These are phyloP conservation scores for Boletellus sp. DNA, from an alignment of 768 basidiomycete species.

Conservation along the genomic window DNA sequence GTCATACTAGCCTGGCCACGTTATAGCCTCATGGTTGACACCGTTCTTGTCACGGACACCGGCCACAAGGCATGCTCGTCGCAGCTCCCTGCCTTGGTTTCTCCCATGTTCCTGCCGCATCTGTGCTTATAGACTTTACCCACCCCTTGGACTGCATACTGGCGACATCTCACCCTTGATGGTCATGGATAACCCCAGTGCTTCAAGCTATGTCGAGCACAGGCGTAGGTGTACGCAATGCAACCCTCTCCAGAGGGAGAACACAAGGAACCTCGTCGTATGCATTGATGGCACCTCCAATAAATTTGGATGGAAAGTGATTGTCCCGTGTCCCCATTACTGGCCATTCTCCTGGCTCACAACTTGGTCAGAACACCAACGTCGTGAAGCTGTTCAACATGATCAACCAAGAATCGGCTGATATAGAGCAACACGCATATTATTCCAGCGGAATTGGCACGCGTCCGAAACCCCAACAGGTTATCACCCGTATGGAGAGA, in stretches of 20 bases:
- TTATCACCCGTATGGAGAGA: constrained; percentile 17
- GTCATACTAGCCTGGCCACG: too few species aligned
- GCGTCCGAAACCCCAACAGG: constrained; percentile 13
- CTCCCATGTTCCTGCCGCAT: too few species aligned
- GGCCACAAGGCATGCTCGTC: too few species aligned
- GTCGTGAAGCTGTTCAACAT: constrained; percentile 34
- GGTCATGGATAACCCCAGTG: not conserved
- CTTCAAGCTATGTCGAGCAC: not conserved
- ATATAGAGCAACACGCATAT: constrained; percentile 28
- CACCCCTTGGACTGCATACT: too few species aligned
- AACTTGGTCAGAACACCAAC: constrained; percentile 33
- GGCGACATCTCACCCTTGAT: too few species aligned
- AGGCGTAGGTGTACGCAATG: not conserved
- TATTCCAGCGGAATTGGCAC: constrained; percentile 40
- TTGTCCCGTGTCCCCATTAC: too few species aligned
- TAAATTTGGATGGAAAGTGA: not conserved
- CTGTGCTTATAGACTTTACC: too few species aligned
- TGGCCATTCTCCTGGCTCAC: constrained; percentile 1
- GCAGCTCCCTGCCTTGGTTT: too few species aligned
- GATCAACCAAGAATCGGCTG: constrained; percentile 16
- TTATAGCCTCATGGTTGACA: too few species aligned
- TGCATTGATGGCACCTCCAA: not conserved
- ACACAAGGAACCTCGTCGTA: not conserved
- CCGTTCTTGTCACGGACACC: too few species aligned
- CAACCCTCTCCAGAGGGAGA: not conserved